Conservation (phyloP, 768 basidiomycete genomes). For the Collybia sordida region DNA sequence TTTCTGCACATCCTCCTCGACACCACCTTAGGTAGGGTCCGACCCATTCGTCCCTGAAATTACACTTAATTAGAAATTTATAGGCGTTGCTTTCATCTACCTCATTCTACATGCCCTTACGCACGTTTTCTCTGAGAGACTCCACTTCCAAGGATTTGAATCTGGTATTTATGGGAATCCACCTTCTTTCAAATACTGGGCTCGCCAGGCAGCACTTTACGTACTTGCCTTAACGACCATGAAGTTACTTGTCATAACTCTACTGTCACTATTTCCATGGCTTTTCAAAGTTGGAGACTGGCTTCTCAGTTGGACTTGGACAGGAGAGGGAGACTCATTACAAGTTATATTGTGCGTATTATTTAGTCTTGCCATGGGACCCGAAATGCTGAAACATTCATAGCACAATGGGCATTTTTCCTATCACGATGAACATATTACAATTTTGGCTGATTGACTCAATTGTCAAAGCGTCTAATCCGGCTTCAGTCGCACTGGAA, state of each 20-base stretch:
- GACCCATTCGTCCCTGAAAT: too few relatives aligned
- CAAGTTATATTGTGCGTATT: constrained; percentile 69
- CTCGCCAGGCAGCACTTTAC: constrained; percentile 79
- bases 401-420: constrained; percentile 91
- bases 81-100: constrained; percentile 86
- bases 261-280: constrained; percentile 70
- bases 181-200: constrained; percentile 72
- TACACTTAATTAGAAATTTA: too few relatives aligned
- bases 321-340: constrained; percentile 58
- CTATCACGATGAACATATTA: constrained; percentile 81
- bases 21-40: constrained; percentile 81
- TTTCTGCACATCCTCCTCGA: constrained; percentile 93
- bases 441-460: constrained; percentile 97
- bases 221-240: constrained; percentile 78
- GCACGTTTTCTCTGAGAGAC: constrained; percentile 58
- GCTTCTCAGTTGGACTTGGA: constrained; percentile 76
- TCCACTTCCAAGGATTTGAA: constrained; percentile 73
- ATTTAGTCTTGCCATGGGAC: background rate
- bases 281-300: constrained; percentile 81
- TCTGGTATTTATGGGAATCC: constrained; percentile 90
- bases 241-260: constrained; percentile 85
- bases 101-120: constrained; percentile 64
- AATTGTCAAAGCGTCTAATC: constrained; percentile 75
- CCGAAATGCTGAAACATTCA: constrained; percentile 40
- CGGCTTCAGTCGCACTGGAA: constrained; percentile 35